A percentile compares a stretch with the other conserved stretches of the same genome.
Evolutionary conservation across 495 filamentous ascomycete genomes (phyloP).

Genomic region (Neurospora sp.): DNA sequence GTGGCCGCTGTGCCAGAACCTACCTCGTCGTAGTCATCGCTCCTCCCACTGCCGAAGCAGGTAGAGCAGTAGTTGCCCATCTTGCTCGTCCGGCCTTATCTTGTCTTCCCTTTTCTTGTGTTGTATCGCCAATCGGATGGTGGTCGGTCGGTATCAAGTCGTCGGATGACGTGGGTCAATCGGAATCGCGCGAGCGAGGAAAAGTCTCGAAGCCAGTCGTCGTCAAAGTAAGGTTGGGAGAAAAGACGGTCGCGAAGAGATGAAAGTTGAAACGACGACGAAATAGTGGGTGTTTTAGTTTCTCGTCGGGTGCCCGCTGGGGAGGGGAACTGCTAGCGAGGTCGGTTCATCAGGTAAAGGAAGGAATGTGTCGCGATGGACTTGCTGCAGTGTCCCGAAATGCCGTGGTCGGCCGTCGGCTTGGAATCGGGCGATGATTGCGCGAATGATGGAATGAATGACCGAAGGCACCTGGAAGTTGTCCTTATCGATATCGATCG

Average conservation of each 20-base stretch:
- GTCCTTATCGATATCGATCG: background rate
- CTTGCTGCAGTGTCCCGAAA: background rate
- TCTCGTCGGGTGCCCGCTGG: slow-evolving; percentile 3
- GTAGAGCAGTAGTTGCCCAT: slow-evolving; percentile 38
- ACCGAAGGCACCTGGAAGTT: background rate
- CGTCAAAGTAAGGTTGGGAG: background rate
- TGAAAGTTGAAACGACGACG: background rate
- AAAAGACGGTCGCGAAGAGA: slow-evolving; percentile 6
- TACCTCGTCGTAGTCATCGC: slow-evolving; percentile 35
- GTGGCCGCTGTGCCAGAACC: background rate
- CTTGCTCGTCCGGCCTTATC: slow-evolving; percentile 3
- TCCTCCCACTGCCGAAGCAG: slow-evolving; percentile 31
- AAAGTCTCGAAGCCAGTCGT: background rate
- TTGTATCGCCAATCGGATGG: background rate
- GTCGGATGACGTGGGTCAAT: background rate
- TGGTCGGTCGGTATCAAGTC: background rate
- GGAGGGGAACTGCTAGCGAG: slow-evolving; percentile 10
- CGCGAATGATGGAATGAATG: background rate
- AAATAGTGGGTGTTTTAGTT: background rate
- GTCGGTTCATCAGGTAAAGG: slow-evolving; percentile 20
- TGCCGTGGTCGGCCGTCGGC: background rate
- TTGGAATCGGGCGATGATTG: background rate
- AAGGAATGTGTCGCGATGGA: slow-evolving; percentile 10
- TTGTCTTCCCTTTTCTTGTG: background rate
- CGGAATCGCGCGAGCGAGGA: background rate